Evolutionary conservation across 768 basidiomycete species (phyloP), one percentile per base, ranked within the genome.

Genomic region (Fibroporia radiculosa): DNA sequence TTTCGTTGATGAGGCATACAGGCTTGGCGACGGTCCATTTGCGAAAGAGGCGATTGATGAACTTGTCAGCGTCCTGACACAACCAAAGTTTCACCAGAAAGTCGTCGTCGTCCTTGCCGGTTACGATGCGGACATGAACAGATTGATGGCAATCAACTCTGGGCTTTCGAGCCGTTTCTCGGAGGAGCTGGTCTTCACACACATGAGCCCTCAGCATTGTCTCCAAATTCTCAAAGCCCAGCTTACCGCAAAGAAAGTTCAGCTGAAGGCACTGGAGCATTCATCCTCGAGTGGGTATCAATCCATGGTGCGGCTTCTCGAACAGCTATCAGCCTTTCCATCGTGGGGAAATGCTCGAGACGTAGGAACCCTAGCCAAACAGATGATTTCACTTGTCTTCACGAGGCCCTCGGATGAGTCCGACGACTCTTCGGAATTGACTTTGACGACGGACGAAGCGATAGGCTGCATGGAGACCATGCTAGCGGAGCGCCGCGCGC

Each of bases 281-380:
- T 45, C 53, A 1, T 39, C 54, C 0, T 67, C 61, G 14, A 22
- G 31, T 1, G 52, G 47, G 3, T 70, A 69, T 50, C 8, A 33
- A 10, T 54, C 63, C 33, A 69, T 80, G 65, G 55, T 61, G n/a
- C 50, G 47, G 1, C 20, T 71, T 8, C 52, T 82, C 44, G 45
- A 57, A 6, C 47, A 68, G 12, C 63, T 82, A 49, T 64, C 74
- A 6, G 31, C 47, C 8, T 60, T 82, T 1, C 63, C 67, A 3
- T 72, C 73, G 1, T 84, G 83, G 83, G 83, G 81, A 12, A 84
- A 84, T 39, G 83, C 81, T 2, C 71, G 81, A 6, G 82, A 84
- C 49, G 68, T 83, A 56, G 65, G 73, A 41, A 74, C 73, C 0
- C 61, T 82, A 4, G 60, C 75, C 0, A 75, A 72, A 53, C 58